Evolutionary conservation across 805 yeast genomes (phyloP), one percentile per base, ranked within the genome.

Genomic region (Blastobotrys peoriensis): DNA sequence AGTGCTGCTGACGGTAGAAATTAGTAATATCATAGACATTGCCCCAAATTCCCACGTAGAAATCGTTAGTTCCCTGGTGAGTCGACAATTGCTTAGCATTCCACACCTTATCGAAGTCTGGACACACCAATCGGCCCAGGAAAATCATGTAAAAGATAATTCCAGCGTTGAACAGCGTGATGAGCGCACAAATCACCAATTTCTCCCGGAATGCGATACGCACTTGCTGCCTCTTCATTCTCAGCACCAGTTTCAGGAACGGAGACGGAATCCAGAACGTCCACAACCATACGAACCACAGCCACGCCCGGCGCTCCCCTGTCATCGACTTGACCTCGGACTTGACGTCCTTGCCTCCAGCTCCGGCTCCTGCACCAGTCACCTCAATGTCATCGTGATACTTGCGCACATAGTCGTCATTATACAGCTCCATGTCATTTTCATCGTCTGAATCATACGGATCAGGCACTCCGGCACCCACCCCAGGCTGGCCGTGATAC

Each of bases 151-250:
- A 68, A 48, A 68, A 68, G n/a, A 66, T 61, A 38, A 68, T 59
- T 10, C 58, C 67, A 1, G 55, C 64, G 42, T 68, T 68, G 37
- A 68, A 42, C 16, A 68, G 48, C 21, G 57, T 44, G 23, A 68
- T 68, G 17, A 67, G 33, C 21, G 56, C 50, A 44, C 66, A 68
- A 21, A 68, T 62, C 2, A 57, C 63, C 2, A 67, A 25, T 48
- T 68, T 68, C 43, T 68, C 72, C 30, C 72, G 56, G 71, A 71
- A 68, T 2, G 72, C 72, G 53, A 67, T 56, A 3, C 72, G 57
- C 19, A 68, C 67, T 22, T 68, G 71, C 3, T 60, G 57, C 6
- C 72, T 57, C 39, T 59, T 59, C 71, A 68, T 68, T 15, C 67
- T 53, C 6, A 67, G 67, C 13, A 65, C 27, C 44, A 53, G 60